Evolutionary conservation across 139 green algal species (phyloP), one percentile per base, ranked within the genome.

Genomic region (Volvox africanus): DNA sequence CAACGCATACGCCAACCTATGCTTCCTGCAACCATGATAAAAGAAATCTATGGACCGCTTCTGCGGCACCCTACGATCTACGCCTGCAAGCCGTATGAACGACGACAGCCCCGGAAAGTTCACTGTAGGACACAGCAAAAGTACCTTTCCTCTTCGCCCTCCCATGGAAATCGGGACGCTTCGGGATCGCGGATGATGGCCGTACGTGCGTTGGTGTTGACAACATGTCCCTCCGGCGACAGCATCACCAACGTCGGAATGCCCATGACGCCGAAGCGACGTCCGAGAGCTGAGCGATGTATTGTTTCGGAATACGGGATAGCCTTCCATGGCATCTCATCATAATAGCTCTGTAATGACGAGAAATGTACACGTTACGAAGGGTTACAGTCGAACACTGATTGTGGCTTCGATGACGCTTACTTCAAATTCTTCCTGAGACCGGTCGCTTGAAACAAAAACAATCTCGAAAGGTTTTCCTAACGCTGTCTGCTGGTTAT

Each of bases 381-480:
- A 36, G 61, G 14, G 61, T 55, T 55, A n/a, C 26, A 33, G 13
- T 24, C 65, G 65, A 35, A 79, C 71, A 79, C 71, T 30, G 78
- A 55, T 9, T 14, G 44, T 55, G 44, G 5, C 44, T 24, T 24
- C 36, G 37, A 37, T 24, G 22, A 21, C 24, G 65, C 91, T 76
- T 61, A 94, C 93, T 3, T 94, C 87, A 76, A 95, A 96, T 36
- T 94, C 85, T 13, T 61, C 19, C 50, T 88, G 61, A 32, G 50
- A 86, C 21, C 75, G 91, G 82, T 96, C 94, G 37, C 83, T 90
- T 19, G 91, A 94, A 0, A 96, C 92, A 71, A 95, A 96, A 2
- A 96, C 84, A 0, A 96, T 75, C 80, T 95, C 91, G 50, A 94
- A 93, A 1, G 90, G 78, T 67, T 92, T 92, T 24, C 92, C 93